Evolutionary conservation across 2,329 filamentous ascomycete genomes (phyloP).

Genomic region (Trichothecium sympodiale): DNA sequence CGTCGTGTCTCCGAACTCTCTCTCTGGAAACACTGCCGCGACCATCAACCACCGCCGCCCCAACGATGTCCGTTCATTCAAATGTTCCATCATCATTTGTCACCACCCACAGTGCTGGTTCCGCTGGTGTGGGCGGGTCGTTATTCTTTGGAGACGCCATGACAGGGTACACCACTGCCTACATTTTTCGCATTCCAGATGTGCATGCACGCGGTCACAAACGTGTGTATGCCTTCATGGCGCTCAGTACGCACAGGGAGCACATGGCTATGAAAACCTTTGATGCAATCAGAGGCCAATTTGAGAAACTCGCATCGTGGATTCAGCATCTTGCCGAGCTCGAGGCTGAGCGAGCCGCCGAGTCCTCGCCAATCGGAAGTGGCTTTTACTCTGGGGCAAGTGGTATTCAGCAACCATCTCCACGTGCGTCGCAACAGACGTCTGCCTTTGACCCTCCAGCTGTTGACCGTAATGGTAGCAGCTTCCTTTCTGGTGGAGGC

Average conservation of each 20-base stretch:
- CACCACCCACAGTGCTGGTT: slow-evolving; percentile 40
- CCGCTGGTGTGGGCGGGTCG: slow-evolving; percentile 49
- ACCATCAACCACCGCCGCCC: slow-evolving; percentile 28
- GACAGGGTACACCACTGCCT: slow-evolving; percentile 58
- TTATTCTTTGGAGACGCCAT: slow-evolving; percentile 58
- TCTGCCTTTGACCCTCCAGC: slow-evolving; percentile 5
- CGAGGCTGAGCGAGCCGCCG: slow-evolving; percentile 46
- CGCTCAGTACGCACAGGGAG: slow-evolving; percentile 54
- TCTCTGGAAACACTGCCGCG: slow-evolving; percentile 57
- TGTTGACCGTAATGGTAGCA: slow-evolving; percentile 34
- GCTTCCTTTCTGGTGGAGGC: slow-evolving; percentile 44
- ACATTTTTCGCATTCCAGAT: slow-evolving; percentile 60
- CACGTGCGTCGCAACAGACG: slow-evolving; percentile 18
- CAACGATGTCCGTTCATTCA: slow-evolving; percentile 18
- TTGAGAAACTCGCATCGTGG: slow-evolving; percentile 53
- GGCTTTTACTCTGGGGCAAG: slow-evolving; percentile 24
- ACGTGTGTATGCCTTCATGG: slow-evolving; percentile 57
- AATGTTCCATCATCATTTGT: slow-evolving; percentile 37
- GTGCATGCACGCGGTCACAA: slow-evolving; percentile 56
- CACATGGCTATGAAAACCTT: slow-evolving; percentile 56
- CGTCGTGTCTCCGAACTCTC: slow-evolving; percentile 54
- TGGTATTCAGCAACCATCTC: slow-evolving; percentile 14
- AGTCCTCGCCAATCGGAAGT: slow-evolving; percentile 28
- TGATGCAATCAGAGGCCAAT: slow-evolving; percentile 48
- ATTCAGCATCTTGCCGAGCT: slow-evolving; percentile 54